Percentiles rank a stretch among this genome's conserved stretches.
phyloP scores from a whole-genome alignment of 1,284 basidiomycete species.

The Mycena sp. region DNA sequence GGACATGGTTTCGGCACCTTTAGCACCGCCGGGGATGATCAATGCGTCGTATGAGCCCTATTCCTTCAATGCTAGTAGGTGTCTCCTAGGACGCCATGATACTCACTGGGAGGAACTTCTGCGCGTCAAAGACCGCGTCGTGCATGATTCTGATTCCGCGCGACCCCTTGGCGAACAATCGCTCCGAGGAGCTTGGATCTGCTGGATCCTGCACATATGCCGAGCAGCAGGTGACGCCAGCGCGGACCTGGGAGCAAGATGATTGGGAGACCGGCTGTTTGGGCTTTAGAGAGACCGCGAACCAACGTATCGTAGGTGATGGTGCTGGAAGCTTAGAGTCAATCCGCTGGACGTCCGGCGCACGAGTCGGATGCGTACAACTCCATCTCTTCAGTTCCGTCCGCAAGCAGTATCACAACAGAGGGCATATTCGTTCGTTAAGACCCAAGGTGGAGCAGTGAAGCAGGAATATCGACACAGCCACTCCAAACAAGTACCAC shows the following conservation, averaged over 20 bases:
- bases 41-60: slow-evolving; percentile 74
- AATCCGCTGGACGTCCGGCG: slow-evolving; percentile 1
- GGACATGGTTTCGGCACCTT: slow-evolving; percentile 82
- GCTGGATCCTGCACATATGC: slow-evolving; percentile 64
- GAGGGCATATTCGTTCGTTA: slow-evolving; percentile 51
- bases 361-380: slow-evolving; percentile 60
- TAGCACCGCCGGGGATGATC: slow-evolving; percentile 84
- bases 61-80: too few relatives aligned
- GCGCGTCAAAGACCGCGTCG: slow-evolving; percentile 64
- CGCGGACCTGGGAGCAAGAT: too few relatives aligned
- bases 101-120: slow-evolving; percentile 56
- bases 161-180: slow-evolving; percentile 67
- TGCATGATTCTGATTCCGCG: slow-evolving; percentile 80
- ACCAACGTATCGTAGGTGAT: slow-evolving; percentile 85
- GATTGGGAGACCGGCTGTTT: too few relatives aligned
- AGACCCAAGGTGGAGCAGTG: neutral
- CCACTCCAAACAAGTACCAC: too few relatives aligned
- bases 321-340: slow-evolving; percentile 56
- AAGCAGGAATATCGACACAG: neutral
- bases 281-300: too few relatives aligned
- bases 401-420: slow-evolving; percentile 83
- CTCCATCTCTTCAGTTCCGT: slow-evolving; percentile 93
- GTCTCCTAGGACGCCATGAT: neutral
- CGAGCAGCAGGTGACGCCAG: slow-evolving; percentile 70
- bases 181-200: slow-evolving; percentile 41